Percentiles rank a stretch among this genome's conserved stretches.
Conservation (phyloP, 1,139 yeast species). For the Fermentozyma sake region DNA sequence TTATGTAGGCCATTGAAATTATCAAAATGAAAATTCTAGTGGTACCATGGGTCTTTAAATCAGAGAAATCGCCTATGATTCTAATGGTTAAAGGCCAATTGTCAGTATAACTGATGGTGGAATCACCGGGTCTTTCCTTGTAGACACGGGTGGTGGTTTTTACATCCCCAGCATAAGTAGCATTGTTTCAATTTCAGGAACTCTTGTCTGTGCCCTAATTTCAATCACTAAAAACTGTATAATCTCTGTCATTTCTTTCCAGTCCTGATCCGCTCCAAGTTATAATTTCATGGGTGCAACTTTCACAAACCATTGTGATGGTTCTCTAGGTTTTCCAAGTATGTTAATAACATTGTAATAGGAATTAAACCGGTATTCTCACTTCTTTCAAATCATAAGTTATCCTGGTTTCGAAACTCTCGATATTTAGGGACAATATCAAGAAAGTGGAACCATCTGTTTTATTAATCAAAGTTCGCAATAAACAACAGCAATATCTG, state of each 20-base stretch:
- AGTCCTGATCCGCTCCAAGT: slow-evolving; percentile 12
- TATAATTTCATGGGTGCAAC: slow-evolving; percentile 16
- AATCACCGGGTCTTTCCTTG: slow-evolving; percentile 19
- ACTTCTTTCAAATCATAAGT: slow-evolving; percentile 19
- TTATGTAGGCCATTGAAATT: too few species aligned
- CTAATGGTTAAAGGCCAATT: slow-evolving; percentile 31
- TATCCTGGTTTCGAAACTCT: slow-evolving; percentile 15
- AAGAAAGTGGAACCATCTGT: slow-evolving; percentile 30
- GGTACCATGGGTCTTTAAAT: slow-evolving; percentile 18
- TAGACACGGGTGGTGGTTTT: slow-evolving; percentile 23
- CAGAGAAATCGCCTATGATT: slow-evolving; percentile 22
- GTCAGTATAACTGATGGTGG: slow-evolving; percentile 23
- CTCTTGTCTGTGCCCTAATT: slow-evolving; percentile 7
- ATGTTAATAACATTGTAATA: slow-evolving; percentile 19
- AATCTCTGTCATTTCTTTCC: slow-evolving; percentile 11
- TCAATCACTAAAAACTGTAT: slow-evolving; percentile 10
- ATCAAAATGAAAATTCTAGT: too few species aligned
- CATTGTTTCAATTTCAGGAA: slow-evolving; percentile 7
- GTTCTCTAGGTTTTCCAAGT: slow-evolving; percentile 16
- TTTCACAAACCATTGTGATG: slow-evolving; percentile 26
- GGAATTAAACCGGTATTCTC: slow-evolving; percentile 23
- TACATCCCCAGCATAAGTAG: slow-evolving; percentile 11
- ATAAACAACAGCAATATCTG: slow-evolving; percentile 21
- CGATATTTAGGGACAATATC: slow-evolving; percentile 18
- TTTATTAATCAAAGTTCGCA: slow-evolving; percentile 19